Conservation (phyloP, 306 rosid genomes). For the Vigna hirtella region DNA sequence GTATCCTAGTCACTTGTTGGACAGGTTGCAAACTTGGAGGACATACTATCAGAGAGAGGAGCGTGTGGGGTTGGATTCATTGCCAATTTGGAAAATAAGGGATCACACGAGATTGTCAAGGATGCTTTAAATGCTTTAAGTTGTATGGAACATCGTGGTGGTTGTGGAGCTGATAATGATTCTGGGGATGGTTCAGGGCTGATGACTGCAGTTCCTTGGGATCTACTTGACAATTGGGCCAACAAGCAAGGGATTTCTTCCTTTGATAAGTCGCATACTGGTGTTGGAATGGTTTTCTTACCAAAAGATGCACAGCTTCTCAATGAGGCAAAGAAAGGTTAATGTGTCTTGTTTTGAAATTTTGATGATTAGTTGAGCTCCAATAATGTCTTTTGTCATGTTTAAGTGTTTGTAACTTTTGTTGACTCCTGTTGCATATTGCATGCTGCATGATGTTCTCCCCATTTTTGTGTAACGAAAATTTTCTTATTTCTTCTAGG, state of each 20-base stretch:
- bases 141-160: conserved; percentile 99
- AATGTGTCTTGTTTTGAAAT: conserved; percentile 45
- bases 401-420: conserved; percentile 32
- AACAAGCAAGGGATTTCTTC: conserved; percentile 79
- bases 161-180: conserved; percentile 98
- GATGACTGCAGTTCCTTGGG: conserved; percentile 96
- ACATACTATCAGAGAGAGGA: conserved; percentile 93
- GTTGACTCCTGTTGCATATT: conserved; percentile 12
- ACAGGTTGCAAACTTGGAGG: conserved; percentile 87
- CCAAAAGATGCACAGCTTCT: conserved; percentile 68
- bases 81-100: conserved; percentile 91
- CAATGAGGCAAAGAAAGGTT: conserved; percentile 90
- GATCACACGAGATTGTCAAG: conserved; percentile 72
- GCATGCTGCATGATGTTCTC: conserved; percentile 7
- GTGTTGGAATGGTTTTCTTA: conserved; percentile 96
- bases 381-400: conserved; percentile 42
- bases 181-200: conserved; percentile 98
- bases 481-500: conserved; percentile 9
- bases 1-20: conserved; percentile 48
- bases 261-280: conserved; percentile 92
- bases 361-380: conserved; percentile 30
- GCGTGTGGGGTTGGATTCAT: conserved; percentile 99
- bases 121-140: conserved; percentile 94
- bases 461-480: neutral
- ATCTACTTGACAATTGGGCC: conserved; percentile 87